phyloP scores from a whole-genome alignment of 495 filamentous ascomycete species.

The Cairneyella variabilis region DNA sequence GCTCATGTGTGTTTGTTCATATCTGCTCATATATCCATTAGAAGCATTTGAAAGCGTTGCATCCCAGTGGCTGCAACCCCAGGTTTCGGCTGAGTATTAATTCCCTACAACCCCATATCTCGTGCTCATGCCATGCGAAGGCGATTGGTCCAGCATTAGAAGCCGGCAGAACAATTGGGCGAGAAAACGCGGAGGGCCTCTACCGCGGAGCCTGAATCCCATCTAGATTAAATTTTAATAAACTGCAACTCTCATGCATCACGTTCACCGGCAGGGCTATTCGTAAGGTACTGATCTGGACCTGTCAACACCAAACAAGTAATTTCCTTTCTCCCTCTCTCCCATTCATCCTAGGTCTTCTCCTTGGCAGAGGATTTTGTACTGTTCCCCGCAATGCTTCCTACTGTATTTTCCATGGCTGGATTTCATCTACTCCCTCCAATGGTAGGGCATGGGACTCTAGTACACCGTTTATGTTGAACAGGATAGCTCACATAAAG shows the following conservation, averaged over 20 bases:
- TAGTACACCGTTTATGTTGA: neutral
- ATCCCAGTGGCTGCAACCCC: neutral
- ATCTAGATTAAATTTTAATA: constrained; percentile 17
- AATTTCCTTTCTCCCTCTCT: constrained; percentile 11
- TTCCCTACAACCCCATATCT: constrained; percentile 4
- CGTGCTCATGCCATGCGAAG: neutral
- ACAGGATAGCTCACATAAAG: constrained; percentile 15
- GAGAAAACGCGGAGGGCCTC: constrained; percentile 18
- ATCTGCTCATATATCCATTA: no score
- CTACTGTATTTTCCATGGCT: neutral
- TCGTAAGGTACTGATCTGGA: constrained; percentile 10
- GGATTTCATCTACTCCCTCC: constrained; percentile 6
- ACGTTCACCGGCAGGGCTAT: constrained; percentile 11
- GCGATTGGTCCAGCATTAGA: constrained; percentile 3
- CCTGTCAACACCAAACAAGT: constrained; percentile 21
- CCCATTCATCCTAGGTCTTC: constrained; percentile 6
- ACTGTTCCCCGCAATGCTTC: constrained; percentile 16
- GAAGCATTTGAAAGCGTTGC: no score
- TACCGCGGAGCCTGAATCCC: constrained; percentile 23
- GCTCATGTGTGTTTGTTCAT: no score
- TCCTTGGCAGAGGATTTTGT: constrained; percentile 5
- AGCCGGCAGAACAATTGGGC: constrained; percentile 19
- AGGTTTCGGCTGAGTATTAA: constrained; percentile 1
- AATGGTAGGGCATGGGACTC: constrained; percentile 1
- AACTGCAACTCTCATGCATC: constrained; percentile 7